Base-by-base conservation (phyloP, 768 basidiomycete species). In the Stropharia rugosoannulata region DNA sequence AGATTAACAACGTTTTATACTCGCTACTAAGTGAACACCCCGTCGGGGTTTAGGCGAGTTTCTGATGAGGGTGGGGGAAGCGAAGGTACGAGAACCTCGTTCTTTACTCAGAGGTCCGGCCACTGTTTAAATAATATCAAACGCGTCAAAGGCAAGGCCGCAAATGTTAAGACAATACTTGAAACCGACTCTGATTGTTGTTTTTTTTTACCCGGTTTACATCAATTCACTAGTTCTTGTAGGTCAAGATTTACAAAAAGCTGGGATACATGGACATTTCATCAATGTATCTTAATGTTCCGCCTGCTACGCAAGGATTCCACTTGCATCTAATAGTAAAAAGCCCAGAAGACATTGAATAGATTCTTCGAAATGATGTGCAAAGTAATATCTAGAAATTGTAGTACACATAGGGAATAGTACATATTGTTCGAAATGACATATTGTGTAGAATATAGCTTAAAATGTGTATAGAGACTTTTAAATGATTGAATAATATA, bases 171-270 rank as follows among this genome's bases (percentile, higher is more conserved):
- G 38, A 18, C 27, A 8, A 40, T 38, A 19, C 42, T 52, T 18
- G 40, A 52, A 12, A 25, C 51, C 5, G 39, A 25, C 16, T 32
- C 40, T n/a, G 40, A 41, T 5, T 29, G 42, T 25, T 8, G 6
- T 40, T 13, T n/a, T n/a, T 18, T 13, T 16, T n/a, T n/a, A n/a
- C 11, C 11, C 27, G 37, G 5, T 4, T 3, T 40, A 7, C 39
- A 16, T 40, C 41, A 18, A 16, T 2, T 29, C 27, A 29, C 11
- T 13, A n/a, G 11, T 16, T 19, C 32, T 40, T 38, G 4, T 16
- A 52, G 51, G 37, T 42, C 10, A 41, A 15, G 12, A 52, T 52
- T 27, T 52, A 52, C 41, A 40, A 52, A 27, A 19, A 41, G 19
- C 51, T 52, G 12, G 51, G 51, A 11, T 52, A 52, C 27, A 22